A percentile compares a stretch with the other conserved stretches of the same genome.
Evolutionary conservation across 1,139 yeast genomes (phyloP).

Genomic region (Sporopachydermia cereana): DNA sequence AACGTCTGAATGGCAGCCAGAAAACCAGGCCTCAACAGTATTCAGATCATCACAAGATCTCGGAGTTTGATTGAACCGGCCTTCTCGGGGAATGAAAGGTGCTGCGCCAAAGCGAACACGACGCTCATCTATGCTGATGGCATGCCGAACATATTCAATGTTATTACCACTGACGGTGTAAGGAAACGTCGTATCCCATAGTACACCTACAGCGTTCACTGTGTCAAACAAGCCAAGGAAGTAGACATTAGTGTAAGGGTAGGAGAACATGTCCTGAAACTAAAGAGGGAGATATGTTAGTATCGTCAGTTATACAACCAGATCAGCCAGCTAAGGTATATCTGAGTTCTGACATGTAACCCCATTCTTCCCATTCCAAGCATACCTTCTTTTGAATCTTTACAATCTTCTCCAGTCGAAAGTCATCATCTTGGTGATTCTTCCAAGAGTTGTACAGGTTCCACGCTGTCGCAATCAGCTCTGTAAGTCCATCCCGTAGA

Average conservation of each 20-base stretch:
- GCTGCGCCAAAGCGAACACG: constrained; percentile 14
- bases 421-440: not conserved
- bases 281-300: constrained; percentile 12
- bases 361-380: not conserved
- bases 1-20: constrained; percentile 30
- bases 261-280: constrained; percentile 23
- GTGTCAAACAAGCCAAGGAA: constrained; percentile 33
- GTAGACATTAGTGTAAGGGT: constrained; percentile 19
- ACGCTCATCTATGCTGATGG: constrained; percentile 29
- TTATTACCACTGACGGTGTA: constrained; percentile 23
- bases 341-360: too few species aligned
- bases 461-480: constrained; percentile 26
- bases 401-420: not conserved
- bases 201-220: constrained; percentile 27
- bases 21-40: constrained; percentile 24
- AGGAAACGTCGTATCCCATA: constrained; percentile 26
- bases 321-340: too few species aligned
- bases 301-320: too few species aligned
- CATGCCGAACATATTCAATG: constrained; percentile 28
- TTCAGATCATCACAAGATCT: constrained; percentile 18
- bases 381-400: not conserved
- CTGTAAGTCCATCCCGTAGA: constrained; percentile 22
- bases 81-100: constrained; percentile 17
- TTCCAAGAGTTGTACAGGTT: constrained; percentile 28
- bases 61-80: constrained; percentile 24